Evolutionary conservation across 2,329 filamentous ascomycete species (phyloP), one percentile per base, ranked within the genome.

Genomic region (Monilinia aucupariae): DNA sequence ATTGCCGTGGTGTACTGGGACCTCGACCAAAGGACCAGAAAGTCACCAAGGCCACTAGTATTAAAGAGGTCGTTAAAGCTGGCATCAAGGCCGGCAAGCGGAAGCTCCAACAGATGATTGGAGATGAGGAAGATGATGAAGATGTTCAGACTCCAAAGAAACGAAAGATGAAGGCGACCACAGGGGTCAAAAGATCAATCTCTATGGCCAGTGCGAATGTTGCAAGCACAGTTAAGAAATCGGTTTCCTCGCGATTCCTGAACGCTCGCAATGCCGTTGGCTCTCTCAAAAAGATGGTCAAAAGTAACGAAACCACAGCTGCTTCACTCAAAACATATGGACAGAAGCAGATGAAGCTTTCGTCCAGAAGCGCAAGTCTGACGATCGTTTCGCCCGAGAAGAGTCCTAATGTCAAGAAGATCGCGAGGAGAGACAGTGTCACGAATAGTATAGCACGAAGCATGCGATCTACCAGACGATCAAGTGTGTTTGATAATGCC

Each of bases 1-100:
- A 87, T 75, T 88, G 85, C 73, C 82, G 85, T 62, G 85, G 85
- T 49, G 80, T 87, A 25, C 76, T 88, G 43, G 85, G 85, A 0
- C 85, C 85, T 9, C 84, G 83, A 71, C 80, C 82, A 30, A 82
- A 83, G 68, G 82, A 83, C 34, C 77, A 80, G 61, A 85, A 80
- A 68, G 73, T 75, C 0, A 73, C 78, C 47, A 82, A 82, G 70
- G 75, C 79, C 37, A 76, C 56, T 30, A 69, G 52, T n/a, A 69
- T 74, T 32, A 74, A 73, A 25, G 73, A 75, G 41, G 66, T 66
- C 32, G 67, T 77, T 64, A 74, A 73, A 47, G 71, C 67, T n/a
- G 67, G 69, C 59, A 73, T 78, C 59, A 82, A 80, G 70, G 76
- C 78, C 5, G 77, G 79, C 54, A 86, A 86, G 75, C 77, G 83